Conservation (phyloP, 1,139 yeast genomes). For the Hansenula lynferdii region DNA sequence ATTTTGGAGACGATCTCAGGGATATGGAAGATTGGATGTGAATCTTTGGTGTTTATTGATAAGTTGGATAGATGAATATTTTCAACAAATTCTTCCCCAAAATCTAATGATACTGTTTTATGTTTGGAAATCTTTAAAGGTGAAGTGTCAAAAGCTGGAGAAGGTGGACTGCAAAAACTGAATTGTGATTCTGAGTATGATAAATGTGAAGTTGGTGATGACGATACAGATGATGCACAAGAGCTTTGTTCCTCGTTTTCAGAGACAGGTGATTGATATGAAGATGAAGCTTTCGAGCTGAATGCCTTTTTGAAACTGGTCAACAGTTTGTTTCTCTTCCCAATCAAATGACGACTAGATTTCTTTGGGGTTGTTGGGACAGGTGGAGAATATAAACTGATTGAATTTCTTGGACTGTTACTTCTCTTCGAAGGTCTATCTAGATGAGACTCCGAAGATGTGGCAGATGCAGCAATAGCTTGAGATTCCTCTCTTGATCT, state of each 20-base stretch:
- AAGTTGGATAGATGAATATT: background rate
- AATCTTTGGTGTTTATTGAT: constrained; percentile 3
- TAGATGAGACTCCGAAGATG: constrained; percentile 2
- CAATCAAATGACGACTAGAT: constrained; percentile 1
- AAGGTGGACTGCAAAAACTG: background rate
- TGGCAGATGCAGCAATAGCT: no score
- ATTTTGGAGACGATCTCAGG: constrained; percentile 75
- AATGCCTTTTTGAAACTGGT: constrained; percentile 19
- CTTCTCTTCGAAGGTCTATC: constrained; percentile 17
- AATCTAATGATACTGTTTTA: background rate
- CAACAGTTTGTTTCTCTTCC: constrained; percentile 11
- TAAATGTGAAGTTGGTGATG: constrained; percentile 1
- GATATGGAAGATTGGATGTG: constrained; percentile 54
- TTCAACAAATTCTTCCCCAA: constrained; percentile 9
- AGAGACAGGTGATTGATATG: constrained; percentile 14
- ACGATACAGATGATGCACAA: constrained; percentile 3
- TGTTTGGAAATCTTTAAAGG: background rate
- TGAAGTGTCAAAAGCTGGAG: background rate
- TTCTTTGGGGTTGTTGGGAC: constrained; percentile 19
- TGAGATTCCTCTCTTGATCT: constrained; percentile 21
- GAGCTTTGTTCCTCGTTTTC: constrained; percentile 6
- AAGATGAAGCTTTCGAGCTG: constrained; percentile 1
- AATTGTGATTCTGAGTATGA: constrained; percentile 2
- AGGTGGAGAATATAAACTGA: background rate
- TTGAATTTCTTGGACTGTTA: constrained; percentile 7